These are phyloP conservation scores for Azolla pinnata DNA, from an alignment of 75 land plant genomes.

Conservation along the genomic window DNA sequence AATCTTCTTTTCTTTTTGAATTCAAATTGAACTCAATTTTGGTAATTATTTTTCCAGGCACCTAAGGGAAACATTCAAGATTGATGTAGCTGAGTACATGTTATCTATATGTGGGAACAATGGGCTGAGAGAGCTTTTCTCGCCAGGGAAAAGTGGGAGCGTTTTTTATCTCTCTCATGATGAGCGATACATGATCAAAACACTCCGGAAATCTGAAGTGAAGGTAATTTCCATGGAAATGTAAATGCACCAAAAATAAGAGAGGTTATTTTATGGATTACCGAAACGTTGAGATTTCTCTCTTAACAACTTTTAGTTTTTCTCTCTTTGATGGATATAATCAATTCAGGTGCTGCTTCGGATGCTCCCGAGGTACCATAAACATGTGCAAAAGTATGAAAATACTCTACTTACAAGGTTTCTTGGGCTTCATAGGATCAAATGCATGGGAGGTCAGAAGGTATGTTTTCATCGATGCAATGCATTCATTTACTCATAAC, in stretches of 20 bases:
- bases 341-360: conserved; percentile 8
- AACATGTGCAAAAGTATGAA: conserved; percentile 5
- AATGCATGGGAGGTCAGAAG: conserved; percentile 16
- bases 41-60: conserved; percentile 26
- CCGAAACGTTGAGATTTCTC: not conserved
- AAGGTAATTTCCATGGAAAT: conserved; percentile 19
- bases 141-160: conserved; percentile 38
- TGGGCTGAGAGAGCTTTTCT: conserved; percentile 29
- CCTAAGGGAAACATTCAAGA: conserved; percentile 25
- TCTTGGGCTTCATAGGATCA: conserved; percentile 13
- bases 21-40: no score
- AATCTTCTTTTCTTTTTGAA: no score
- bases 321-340: not conserved
- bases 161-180: conserved; percentile 30
- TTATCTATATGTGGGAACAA: conserved; percentile 30
- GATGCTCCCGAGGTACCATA: conserved; percentile 12
- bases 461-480: conserved; percentile 2
- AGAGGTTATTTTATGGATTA: not conserved
- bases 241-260: no score
- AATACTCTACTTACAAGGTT: conserved; percentile 6
- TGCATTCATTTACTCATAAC: not conserved
- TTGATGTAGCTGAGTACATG: conserved; percentile 34
- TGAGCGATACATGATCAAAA: conserved; percentile 33
- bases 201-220: conserved; percentile 28
- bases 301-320: not conserved